A percentile compares a stretch with the other conserved stretches of the same genome.
These are phyloP conservation scores for Aspergillus fumigatus DNA, from an alignment of 2,329 filamentous ascomycete species.

Conservation along the genomic window DNA sequence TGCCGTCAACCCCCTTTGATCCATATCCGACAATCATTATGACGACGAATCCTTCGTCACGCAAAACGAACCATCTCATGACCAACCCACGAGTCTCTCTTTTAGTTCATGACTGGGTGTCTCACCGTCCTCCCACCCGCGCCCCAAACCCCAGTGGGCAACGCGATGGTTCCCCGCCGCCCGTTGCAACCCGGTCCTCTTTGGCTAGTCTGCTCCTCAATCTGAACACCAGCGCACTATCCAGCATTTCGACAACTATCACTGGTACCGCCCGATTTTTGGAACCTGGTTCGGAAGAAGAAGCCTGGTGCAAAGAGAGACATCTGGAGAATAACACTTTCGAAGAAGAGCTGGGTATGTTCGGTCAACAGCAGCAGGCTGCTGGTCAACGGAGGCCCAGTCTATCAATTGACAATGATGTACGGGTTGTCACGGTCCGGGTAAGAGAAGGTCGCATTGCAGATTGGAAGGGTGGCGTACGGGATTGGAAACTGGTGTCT, in stretches of 20 bases:
- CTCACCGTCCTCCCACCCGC: constrained; percentile 78
- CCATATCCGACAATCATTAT: constrained; percentile 82
- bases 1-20: constrained; percentile 69
- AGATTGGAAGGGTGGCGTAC: constrained; percentile 91
- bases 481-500: constrained; percentile 61
- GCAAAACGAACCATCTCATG: constrained; percentile 70
- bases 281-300: constrained; percentile 69
- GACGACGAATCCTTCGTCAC: constrained; percentile 74
- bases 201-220: constrained; percentile 81
- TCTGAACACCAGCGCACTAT: constrained; percentile 83
- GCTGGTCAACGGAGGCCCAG: constrained; percentile 33
- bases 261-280: constrained; percentile 79
- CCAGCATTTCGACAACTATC: constrained; percentile 87
- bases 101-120: constrained; percentile 98
- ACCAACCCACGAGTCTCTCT: constrained; percentile 84
- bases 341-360: constrained; percentile 48
- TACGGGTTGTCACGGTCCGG: constrained; percentile 79
- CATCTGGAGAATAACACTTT: constrained; percentile 94
- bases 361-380: constrained; percentile 34
- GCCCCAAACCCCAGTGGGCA: constrained; percentile 49
- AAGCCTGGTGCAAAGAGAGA: constrained; percentile 73
- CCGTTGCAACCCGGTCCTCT: constrained; percentile 61
- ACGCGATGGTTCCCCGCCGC: constrained; percentile 59
- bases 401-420: constrained; percentile 71
- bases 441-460: constrained; percentile 83